Base-by-base conservation (phyloP, 2,329 filamentous ascomycete genomes). In the Penicillium hesseltinei region DNA sequence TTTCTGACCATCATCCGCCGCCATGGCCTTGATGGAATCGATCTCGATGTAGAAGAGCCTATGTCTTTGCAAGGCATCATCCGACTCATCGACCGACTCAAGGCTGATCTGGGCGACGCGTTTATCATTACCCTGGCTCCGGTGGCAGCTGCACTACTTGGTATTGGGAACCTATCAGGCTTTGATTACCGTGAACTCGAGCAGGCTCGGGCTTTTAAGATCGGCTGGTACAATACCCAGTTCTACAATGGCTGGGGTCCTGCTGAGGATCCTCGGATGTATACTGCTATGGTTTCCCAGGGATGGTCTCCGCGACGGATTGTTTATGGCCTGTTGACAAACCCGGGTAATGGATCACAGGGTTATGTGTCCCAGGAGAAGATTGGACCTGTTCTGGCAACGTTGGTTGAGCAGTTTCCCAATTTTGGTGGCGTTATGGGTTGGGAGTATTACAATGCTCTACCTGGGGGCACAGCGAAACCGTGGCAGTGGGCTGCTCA, bases 201-300 rank as follows among this genome's bases (percentile, higher is more conserved):
- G 71, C 80, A 82, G 11, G 81, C 84, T 72, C 80, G 84, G 6
- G 87, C 88, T 0, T 74, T 73, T 17, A 82, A 88, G 43, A 89
- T 96, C 29, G 81, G 82, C 3, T 97, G 91, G 85, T 96, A 96
- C 73, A 96, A 96, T 70, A 82, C 88, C 6, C 92, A 97, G 70
- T 96, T 96, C 75, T 97, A 97, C 80, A 94, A 90, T 69, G 91
- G 91, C 2, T 97, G 91, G 87, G 91, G 91, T 9, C 85, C 86
- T 48, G 84, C 86, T 1, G 77, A 80, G 29, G 80, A 81, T 56
- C 72, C 75, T 1, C 69, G 69, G 13, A 73, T 77, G 63, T 80
- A 79, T 61, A 74, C 73, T 23, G 65, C 70, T 46, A 77, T 79
- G 44, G 66, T 79, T 23, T 59, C 72, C 11, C 73, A 74, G 59